phyloP scores from a whole-genome alignment of 805 yeast genomes.

The Ogataea corticis region DNA sequence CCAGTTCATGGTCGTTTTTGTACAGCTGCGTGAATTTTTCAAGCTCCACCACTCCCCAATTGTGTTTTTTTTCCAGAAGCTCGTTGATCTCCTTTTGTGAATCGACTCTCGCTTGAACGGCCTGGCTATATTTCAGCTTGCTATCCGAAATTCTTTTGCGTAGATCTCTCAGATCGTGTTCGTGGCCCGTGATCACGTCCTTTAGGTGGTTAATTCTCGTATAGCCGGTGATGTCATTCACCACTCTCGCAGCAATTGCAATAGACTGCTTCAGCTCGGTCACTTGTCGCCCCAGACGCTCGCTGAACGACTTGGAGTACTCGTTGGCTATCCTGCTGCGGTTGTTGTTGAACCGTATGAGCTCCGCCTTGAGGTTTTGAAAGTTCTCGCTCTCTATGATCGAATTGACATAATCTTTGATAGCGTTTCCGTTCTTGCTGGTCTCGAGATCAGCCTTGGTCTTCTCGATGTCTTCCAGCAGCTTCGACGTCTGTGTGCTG shows the following conservation, averaged over 20 bases:
- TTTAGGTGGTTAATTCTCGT: conserved; percentile 74
- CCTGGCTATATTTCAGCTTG: conserved; percentile 55
- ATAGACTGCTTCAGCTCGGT: conserved; percentile 58
- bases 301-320: conserved; percentile 41
- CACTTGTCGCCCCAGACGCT: conserved; percentile 48
- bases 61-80: conserved; percentile 76
- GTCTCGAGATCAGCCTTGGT: conserved; percentile 9
- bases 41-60: conserved; percentile 78
- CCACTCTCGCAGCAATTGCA: conserved; percentile 60
- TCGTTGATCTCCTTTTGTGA: conserved; percentile 89
- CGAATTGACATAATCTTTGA: conserved; percentile 25
- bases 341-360: conserved; percentile 29
- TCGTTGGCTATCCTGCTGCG: conserved; percentile 26
- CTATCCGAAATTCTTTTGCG: conserved; percentile 48
- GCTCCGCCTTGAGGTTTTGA: conserved; percentile 33
- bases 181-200: conserved; percentile 56
- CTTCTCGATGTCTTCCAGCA: conserved; percentile 22
- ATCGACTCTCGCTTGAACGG: conserved; percentile 60
- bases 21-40: conserved; percentile 83
- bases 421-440: conserved; percentile 1
- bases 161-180: conserved; percentile 47
- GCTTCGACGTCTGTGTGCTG: conserved; percentile 14
- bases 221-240: conserved; percentile 93
- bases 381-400: conserved; percentile 36
- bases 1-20: conserved; percentile 75